Conservation (phyloP, 352 stramenopile genomes). For the Phytopythium sindhum region DNA sequence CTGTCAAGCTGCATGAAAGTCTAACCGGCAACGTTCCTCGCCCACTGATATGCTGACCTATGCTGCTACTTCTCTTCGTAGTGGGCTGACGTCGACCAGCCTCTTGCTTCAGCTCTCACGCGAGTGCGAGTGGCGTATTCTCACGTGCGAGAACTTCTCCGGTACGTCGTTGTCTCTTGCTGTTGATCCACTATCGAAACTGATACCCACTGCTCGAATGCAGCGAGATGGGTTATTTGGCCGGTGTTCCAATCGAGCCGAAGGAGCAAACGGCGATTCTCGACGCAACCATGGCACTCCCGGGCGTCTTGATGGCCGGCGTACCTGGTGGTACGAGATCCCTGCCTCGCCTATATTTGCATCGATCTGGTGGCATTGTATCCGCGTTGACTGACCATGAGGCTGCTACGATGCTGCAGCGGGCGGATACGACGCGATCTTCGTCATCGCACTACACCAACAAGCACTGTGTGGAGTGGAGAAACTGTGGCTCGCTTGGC, state of each 20-base stretch:
- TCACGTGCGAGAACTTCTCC: slow-evolving; percentile 75
- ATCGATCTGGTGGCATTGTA: too few species aligned
- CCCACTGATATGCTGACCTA: neutral
- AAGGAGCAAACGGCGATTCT: slow-evolving; percentile 89
- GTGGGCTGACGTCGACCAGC: slow-evolving; percentile 38
- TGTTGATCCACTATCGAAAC: neutral
- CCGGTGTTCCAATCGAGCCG: slow-evolving; percentile 92
- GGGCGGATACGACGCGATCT: slow-evolving; percentile 96
- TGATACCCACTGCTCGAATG: neutral
- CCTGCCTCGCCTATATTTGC: neutral
- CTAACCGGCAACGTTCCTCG: neutral
- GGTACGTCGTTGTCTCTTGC: slow-evolving; percentile 20
- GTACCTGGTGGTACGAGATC: slow-evolving; percentile 84
- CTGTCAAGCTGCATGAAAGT: too few species aligned
- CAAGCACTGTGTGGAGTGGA: slow-evolving; percentile 54
- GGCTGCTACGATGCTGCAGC: slow-evolving; percentile 32
- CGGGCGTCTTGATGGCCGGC: slow-evolving; percentile 92
- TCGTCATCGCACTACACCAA: slow-evolving; percentile 83
- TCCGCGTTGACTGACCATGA: neutral
- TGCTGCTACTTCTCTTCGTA: slow-evolving; percentile 8
- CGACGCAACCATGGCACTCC: slow-evolving; percentile 90
- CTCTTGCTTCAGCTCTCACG: slow-evolving; percentile 39
- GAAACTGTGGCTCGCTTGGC: slow-evolving; percentile 71
- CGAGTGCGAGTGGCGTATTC: slow-evolving; percentile 73
- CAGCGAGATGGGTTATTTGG: slow-evolving; percentile 86